A percentile compares a stretch with the other conserved stretches of the same genome.
These are phyloP conservation scores for Termitomyces sp. DNA, from an alignment of 768 basidiomycete genomes.

Conservation along the genomic window DNA sequence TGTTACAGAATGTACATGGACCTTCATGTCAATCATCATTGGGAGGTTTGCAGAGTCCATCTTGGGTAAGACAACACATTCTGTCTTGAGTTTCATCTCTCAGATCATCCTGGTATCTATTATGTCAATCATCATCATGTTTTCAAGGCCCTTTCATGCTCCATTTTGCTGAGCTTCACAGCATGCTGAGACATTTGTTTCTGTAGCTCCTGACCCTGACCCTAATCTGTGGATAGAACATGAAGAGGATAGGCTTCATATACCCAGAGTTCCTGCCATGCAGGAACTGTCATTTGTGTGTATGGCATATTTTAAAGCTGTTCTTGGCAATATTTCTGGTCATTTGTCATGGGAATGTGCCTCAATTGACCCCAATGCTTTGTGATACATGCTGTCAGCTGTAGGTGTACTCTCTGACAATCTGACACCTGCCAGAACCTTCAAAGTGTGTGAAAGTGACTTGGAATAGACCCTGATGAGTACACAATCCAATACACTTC, in stretches of 20 bases:
- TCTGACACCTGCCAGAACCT: background rate
- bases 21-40: too few species aligned
- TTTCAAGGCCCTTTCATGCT: background rate
- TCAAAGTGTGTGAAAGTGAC: background rate
- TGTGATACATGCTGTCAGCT: background rate
- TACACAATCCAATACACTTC: background rate
- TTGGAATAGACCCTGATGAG: background rate
- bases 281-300: background rate
- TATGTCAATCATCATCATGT: too few species aligned
- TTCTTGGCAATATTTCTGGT: background rate
- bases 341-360: background rate
- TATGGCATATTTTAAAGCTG: background rate
- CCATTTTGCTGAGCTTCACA: background rate
- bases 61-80: too few species aligned
- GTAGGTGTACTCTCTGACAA: background rate
- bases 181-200: background rate
- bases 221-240: background rate
- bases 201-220: background rate
- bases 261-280: background rate
- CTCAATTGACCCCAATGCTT: background rate
- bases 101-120: too few species aligned
- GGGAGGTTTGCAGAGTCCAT: too few species aligned
- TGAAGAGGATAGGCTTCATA: too few species aligned
- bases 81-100: too few species aligned
- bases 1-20: too few species aligned